Evolutionary conservation across 2,329 filamentous ascomycete species (phyloP).

Genomic region (Lasiodiplodia sp.): DNA sequence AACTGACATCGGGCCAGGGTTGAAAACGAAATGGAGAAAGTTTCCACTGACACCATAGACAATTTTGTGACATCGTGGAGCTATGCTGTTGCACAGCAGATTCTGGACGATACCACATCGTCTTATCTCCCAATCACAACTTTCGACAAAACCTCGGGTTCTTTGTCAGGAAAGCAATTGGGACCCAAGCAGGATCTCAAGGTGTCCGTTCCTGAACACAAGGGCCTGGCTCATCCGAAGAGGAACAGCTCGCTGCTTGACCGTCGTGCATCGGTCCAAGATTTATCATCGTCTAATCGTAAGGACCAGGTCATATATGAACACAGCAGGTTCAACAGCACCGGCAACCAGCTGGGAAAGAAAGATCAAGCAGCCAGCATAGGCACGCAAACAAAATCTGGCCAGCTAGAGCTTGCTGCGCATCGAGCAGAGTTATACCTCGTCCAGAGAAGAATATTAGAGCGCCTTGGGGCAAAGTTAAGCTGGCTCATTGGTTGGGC

Average conservation of each 20-base stretch:
- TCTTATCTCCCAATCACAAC: slow-evolving; percentile 70
- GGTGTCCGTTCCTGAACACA: slow-evolving; percentile 69
- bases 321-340: slow-evolving; percentile 45
- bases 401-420: slow-evolving; percentile 82
- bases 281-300: slow-evolving; percentile 43
- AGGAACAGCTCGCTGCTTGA: slow-evolving; percentile 66
- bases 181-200: slow-evolving; percentile 64
- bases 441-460: slow-evolving; percentile 80
- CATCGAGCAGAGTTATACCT: slow-evolving; percentile 82
- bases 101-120: slow-evolving; percentile 77
- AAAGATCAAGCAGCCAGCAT: not conserved
- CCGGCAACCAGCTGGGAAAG: slow-evolving; percentile 7
- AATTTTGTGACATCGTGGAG: slow-evolving; percentile 80
- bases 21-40: slow-evolving; percentile 38
- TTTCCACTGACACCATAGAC: slow-evolving; percentile 66
- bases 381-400: slow-evolving; percentile 52
- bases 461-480: slow-evolving; percentile 73
- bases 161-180: slow-evolving; percentile 53
- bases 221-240: slow-evolving; percentile 74
- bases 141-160: slow-evolving; percentile 35
- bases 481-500: slow-evolving; percentile 83
- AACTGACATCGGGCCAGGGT: slow-evolving; percentile 41
- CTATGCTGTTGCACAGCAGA: slow-evolving; percentile 77
- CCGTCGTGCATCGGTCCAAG: slow-evolving; percentile 40
- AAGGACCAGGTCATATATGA: slow-evolving; percentile 48